Conservation (phyloP, 495 filamentous ascomycete species). For the Paragyromitra xinjiangensis region DNA sequence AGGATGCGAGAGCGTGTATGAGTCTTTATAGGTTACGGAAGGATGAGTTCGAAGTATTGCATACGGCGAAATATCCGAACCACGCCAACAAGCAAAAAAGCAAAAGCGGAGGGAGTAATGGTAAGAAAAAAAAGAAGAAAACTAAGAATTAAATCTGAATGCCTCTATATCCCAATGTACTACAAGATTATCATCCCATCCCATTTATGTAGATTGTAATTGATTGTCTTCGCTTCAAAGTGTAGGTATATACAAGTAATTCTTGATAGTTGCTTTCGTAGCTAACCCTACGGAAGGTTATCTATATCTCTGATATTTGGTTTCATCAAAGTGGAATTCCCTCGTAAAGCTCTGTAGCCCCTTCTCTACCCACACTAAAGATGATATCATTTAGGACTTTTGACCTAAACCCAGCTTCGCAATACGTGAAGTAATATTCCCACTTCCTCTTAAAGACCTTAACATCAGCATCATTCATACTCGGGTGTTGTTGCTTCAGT, state of each 20-base stretch:
- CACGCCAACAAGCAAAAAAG: slow-evolving; percentile 60
- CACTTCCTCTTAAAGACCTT: slow-evolving; percentile 74
- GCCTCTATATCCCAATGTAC: neutral
- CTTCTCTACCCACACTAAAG: slow-evolving; percentile 72
- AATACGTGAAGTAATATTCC: slow-evolving; percentile 80
- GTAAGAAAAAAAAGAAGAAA: slow-evolving; percentile 59
- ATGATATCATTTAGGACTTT: slow-evolving; percentile 77
- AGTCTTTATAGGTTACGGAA: slow-evolving; percentile 82
- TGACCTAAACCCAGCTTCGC: slow-evolving; percentile 74
- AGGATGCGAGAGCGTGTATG: slow-evolving; percentile 92
- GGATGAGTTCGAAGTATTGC: slow-evolving; percentile 80
- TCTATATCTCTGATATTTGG: neutral
- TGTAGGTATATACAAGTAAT: neutral
- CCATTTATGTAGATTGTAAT: neutral
- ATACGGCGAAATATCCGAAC: slow-evolving; percentile 70
- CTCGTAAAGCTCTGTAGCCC: slow-evolving; percentile 72
- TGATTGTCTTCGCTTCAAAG: neutral
- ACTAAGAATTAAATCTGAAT: slow-evolving; percentile 65
- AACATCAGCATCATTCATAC: slow-evolving; percentile 67
- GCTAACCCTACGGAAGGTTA: neutral
- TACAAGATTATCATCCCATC: neutral
- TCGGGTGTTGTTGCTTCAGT: slow-evolving; percentile 64
- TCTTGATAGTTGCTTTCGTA: neutral
- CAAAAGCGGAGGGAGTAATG: slow-evolving; percentile 57
- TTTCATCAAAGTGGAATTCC: slow-evolving; percentile 66